phyloP scores from a whole-genome alignment of 2,329 filamentous ascomycete genomes.

The Proliferodiscus dingleyae region DNA sequence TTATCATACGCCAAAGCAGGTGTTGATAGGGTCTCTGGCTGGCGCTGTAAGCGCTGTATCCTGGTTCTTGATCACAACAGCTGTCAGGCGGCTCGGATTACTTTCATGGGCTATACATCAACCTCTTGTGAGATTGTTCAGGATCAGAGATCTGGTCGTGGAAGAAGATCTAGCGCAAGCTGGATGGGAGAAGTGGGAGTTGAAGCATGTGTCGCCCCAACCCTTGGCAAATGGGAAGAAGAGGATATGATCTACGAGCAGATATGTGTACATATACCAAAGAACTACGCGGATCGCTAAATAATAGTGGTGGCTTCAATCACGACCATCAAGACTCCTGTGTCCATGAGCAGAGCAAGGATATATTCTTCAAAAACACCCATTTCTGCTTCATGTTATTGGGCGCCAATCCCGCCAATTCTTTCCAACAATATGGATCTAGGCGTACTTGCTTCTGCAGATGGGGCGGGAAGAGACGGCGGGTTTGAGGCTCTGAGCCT shows the following conservation, averaged over 20 bases:
- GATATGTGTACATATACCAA: background rate
- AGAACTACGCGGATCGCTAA: too few species aligned
- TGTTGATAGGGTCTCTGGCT: slow-evolving; percentile 70
- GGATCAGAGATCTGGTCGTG: slow-evolving; percentile 78
- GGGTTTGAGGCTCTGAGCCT: too few species aligned
- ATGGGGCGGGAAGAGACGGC: too few species aligned
- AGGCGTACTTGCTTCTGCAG: too few species aligned
- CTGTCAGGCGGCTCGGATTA: slow-evolving; percentile 62
- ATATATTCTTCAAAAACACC: too few species aligned
- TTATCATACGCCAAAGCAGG: slow-evolving; percentile 87
- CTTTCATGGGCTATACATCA: slow-evolving; percentile 68
- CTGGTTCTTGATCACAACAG: slow-evolving; percentile 75
- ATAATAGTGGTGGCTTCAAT: too few species aligned
- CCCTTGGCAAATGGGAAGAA: slow-evolving; percentile 28
- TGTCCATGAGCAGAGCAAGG: too few species aligned
- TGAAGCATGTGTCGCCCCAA: slow-evolving; percentile 32
- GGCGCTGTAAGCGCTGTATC: slow-evolving; percentile 65
- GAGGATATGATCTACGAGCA: slow-evolving; percentile 14
- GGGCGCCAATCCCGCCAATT: too few species aligned
- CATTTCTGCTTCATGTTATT: too few species aligned
- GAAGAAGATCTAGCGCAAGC: slow-evolving; percentile 86
- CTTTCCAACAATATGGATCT: too few species aligned
- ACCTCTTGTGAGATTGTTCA: slow-evolving; percentile 57
- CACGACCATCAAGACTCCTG: too few species aligned
- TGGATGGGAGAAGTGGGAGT: slow-evolving; percentile 90